A percentile compares a stretch with the other conserved stretches of the same genome.
These are phyloP conservation scores for Peniophora sp. DNA, from an alignment of 1,284 basidiomycete species.

Conservation along the genomic window DNA sequence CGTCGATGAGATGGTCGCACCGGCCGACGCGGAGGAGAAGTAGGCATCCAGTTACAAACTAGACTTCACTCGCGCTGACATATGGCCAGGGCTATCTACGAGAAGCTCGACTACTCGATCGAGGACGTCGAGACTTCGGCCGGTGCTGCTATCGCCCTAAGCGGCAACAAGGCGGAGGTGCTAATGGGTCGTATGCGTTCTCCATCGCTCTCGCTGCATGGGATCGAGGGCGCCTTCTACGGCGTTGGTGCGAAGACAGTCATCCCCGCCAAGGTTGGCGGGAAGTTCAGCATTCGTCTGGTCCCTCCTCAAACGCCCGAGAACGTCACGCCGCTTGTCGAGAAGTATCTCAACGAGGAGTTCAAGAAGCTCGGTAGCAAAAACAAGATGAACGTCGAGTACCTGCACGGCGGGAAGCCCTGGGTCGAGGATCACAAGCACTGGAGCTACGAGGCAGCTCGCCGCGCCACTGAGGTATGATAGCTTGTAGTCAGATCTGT, in stretches of 20 bases:
- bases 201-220: constrained; percentile 89
- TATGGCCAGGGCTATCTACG: constrained; percentile 49
- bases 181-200: constrained; percentile 88
- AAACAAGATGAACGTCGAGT: constrained; percentile 66
- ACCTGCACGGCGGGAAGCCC: constrained; percentile 80
- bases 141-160: constrained; percentile 73
- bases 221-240: constrained; percentile 96
- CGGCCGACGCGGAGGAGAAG: constrained; percentile 74
- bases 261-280: constrained; percentile 85
- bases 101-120: constrained; percentile 67
- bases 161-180: constrained; percentile 75
- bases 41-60: constrained; percentile 21
- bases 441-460: constrained; percentile 94
- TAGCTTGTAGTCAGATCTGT: background rate
- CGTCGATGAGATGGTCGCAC: constrained; percentile 81
- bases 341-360: constrained; percentile 66
- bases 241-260: constrained; percentile 90
- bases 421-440: constrained; percentile 83
- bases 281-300: constrained; percentile 92
- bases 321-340: constrained; percentile 64
- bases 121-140: constrained; percentile 77
- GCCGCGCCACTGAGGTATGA: constrained; percentile 65
- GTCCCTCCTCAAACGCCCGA: constrained; percentile 89
- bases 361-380: constrained; percentile 82
- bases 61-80: background rate